Percentiles rank a stretch among this genome's conserved stretches.
These are phyloP conservation scores for Yamadazyma dushanensis DNA, from an alignment of 1,139 yeast species.

Conservation along the genomic window DNA sequence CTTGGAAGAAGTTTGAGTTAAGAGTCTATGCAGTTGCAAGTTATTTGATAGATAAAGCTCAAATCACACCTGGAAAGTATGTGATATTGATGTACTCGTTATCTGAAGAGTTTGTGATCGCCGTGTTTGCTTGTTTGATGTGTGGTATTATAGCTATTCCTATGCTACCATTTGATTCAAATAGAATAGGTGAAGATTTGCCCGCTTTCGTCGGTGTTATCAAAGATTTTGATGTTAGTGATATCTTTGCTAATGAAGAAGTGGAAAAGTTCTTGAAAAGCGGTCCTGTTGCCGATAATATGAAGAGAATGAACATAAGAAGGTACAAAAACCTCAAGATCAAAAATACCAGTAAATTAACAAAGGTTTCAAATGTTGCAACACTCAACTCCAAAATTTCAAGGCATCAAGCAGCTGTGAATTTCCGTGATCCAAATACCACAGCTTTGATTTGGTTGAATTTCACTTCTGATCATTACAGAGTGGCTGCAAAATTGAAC, in stretches of 20 bases:
- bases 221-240: conserved; percentile 67
- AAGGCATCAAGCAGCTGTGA: conserved; percentile 43
- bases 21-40: conserved; percentile 72
- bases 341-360: conserved; percentile 68
- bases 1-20: conserved; percentile 85
- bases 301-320: conserved; percentile 55
- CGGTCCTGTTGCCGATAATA: conserved; percentile 62
- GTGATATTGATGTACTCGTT: conserved; percentile 84
- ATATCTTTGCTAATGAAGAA: conserved; percentile 77
- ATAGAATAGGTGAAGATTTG: conserved; percentile 72
- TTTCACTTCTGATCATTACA: conserved; percentile 72
- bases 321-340: conserved; percentile 49
- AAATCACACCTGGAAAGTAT: conserved; percentile 63
- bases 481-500: conserved; percentile 63
- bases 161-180: conserved; percentile 69
- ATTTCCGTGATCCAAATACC: conserved; percentile 43
- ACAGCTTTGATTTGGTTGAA: conserved; percentile 63
- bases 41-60: conserved; percentile 52
- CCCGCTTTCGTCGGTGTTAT: conserved; percentile 66
- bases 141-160: conserved; percentile 85
- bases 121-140: conserved; percentile 82
- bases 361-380: conserved; percentile 55
- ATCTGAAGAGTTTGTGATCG: conserved; percentile 82
- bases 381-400: conserved; percentile 46
- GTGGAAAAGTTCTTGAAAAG: conserved; percentile 70